Evolutionary conservation across 352 stramenopile species (phyloP), one percentile per base, ranked within the genome.

Genomic region (Phytophthora hibernalis): DNA sequence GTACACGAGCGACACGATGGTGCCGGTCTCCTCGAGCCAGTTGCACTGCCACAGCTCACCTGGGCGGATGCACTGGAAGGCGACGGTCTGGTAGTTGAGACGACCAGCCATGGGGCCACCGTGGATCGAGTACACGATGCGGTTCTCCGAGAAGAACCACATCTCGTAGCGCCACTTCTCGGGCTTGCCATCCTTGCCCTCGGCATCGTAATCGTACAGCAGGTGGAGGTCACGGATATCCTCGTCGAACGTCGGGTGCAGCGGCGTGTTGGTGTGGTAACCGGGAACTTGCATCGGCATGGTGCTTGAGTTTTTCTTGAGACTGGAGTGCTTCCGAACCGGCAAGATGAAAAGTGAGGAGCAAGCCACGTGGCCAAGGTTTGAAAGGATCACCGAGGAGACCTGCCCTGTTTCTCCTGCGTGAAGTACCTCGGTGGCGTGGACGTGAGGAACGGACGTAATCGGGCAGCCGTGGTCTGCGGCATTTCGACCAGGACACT

Each of bases 251-350:
- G 65, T 72, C 54, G 78, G 70, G 58, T 86, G 72, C 40, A 87
- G 58, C 15, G 72, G 65, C 30, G 77, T 85, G 74, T 85, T 85
- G 54, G 74, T 78, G 74, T 85, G 77, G 70, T 83, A 85, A 45
- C 77, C 77, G 16, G 77, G 77, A 5, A 85, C 75, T 50, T 65
- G 44, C 31, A 74, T 35, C 48, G 70, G 54, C 70, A 78, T 78
- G 49, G 37, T 71, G 65, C 45, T 74, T 37, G 44, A 72, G 48
- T 57, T 44, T 70, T 61, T 26, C 31, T 54, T 62, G 43, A 26
- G 59, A 59, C 50, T 61, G 56, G 61, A 56, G 62, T 70, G 48
- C 30, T 54, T 65, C 54, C 56, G 45, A 65, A 45, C 61, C 44
- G 51, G 65, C 59, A 73, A 73, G 38, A 63, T 68, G 64, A 66